phyloP scores from a whole-genome alignment of 2,329 filamentous ascomycete species.

The Verticillium dahliae region DNA sequence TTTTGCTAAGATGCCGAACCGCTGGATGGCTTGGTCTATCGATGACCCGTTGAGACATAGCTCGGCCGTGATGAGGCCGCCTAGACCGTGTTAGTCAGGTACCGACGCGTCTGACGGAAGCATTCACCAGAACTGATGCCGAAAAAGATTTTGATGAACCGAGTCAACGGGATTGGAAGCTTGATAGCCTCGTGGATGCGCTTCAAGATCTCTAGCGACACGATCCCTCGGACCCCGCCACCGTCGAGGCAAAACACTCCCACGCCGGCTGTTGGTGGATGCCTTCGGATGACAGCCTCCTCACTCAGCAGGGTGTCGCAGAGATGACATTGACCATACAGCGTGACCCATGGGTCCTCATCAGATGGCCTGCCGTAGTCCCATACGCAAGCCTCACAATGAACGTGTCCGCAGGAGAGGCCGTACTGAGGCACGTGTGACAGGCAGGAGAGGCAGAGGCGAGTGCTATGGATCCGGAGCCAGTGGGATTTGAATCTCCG shows the following conservation, averaged over 20 bases:
- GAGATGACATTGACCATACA: neutral
- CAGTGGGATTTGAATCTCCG: neutral
- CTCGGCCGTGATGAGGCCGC: neutral
- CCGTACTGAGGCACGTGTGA: neutral
- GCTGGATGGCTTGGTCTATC: conserved; percentile 2
- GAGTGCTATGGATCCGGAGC: neutral
- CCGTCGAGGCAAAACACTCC: conserved; percentile 11
- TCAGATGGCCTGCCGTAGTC: neutral
- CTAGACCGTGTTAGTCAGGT: too few relatives aligned
- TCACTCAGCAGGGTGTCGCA: neutral
- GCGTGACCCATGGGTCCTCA: neutral
- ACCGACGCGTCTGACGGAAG: neutral
- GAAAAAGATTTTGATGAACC: conserved; percentile 2
- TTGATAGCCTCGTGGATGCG: conserved; percentile 16
- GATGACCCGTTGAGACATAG: neutral
- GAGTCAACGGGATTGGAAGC: neutral
- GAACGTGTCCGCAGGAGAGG: neutral
- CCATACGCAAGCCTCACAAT: neutral
- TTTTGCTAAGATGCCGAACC: neutral
- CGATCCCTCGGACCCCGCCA: conserved; percentile 21
- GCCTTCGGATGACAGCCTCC: neutral
- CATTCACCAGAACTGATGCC: neutral
- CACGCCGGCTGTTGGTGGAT: neutral
- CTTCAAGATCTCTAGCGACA: conserved; percentile 19
- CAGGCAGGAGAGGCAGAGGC: neutral